Evolutionary conservation across 2,329 filamentous ascomycete genomes (phyloP), one percentile per base, ranked within the genome.

Genomic region (Zarea fungicola): DNA sequence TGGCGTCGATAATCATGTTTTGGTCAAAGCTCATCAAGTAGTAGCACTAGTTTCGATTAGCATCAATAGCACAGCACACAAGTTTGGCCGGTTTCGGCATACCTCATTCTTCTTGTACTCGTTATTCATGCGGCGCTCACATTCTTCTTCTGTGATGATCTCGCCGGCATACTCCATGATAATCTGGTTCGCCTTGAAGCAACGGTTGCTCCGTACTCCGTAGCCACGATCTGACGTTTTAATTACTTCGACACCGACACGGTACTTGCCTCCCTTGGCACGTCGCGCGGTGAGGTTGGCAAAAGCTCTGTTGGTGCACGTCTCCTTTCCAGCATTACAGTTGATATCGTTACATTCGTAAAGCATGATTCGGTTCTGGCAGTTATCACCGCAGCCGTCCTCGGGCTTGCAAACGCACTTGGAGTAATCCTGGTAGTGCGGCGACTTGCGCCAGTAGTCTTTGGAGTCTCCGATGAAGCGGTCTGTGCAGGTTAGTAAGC

Each of bases 11-110:
- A 60, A 97, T 95, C 83, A 97, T 93, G 67, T 95, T 93, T 66
- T 96, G 90, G 63, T 97, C 91, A 64, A 97, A 96, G 49, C 89
- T 90, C 93, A 99, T 99, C 42, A 99, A 75, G 66, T 99, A 99
- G 68, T 96, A 97, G 68, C 90, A 96, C 88, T 96, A 11, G 28
- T 6, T 43, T 4, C 6, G 18, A 31, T 52, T 48, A 48, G 50
- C 58, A 44, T 53, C 35, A 22, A 10, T 21, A 11, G 13, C 19
- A 32, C 6, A 7, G 7, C 14, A 18, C 19, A 21, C 5, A 16
- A 6, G 14, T 4, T 14, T 14, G 18, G 7, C 25, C n/a, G 13
- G 11, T 22, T 42, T 14, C 18, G 5, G 26, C 81, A 66, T 65
- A 95, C 90, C 70, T 93, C 85, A 59, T 96, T 95, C 63, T 96